Percentiles rank a stretch among this genome's conserved stretches.
Conservation (phyloP, 2,329 filamentous ascomycete species). For the Aspergillus glaucus region DNA sequence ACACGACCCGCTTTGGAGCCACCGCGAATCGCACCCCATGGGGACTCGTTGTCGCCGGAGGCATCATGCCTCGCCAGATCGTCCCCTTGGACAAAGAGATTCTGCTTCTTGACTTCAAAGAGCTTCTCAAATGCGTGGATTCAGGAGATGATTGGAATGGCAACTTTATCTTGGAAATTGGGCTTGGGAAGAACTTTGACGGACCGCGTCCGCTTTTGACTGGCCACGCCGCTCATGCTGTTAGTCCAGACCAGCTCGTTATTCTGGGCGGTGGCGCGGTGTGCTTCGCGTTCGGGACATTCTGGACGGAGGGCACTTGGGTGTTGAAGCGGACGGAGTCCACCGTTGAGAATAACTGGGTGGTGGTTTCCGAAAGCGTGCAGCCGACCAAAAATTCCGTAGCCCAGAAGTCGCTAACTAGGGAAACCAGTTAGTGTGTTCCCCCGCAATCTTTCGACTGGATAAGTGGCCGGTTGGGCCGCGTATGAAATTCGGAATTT, state of each 20-base stretch:
- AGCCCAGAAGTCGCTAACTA: slow-evolving; percentile 2
- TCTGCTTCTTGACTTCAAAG: slow-evolving; percentile 30
- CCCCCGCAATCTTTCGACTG: slow-evolving; percentile 63
- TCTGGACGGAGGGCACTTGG: slow-evolving; percentile 64
- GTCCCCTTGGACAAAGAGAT: slow-evolving; percentile 49
- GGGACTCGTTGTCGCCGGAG: slow-evolving; percentile 48
- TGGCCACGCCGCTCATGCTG: slow-evolving; percentile 55
- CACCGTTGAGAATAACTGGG: slow-evolving; percentile 26
- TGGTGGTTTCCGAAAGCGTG: slow-evolving; percentile 16
- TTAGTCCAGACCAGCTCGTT: slow-evolving; percentile 47
- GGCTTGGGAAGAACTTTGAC: slow-evolving; percentile 18
- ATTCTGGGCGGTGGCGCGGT: slow-evolving; percentile 75
- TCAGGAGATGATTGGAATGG: slow-evolving; percentile 15
- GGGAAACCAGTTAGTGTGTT: slow-evolving; percentile 61
- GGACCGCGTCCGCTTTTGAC: slow-evolving; percentile 61
- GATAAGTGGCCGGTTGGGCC: slow-evolving; percentile 69
- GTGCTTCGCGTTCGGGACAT: slow-evolving; percentile 86
- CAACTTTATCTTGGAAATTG: slow-evolving; percentile 21
- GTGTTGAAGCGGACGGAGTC: slow-evolving; percentile 32
- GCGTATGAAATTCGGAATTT: slow-evolving; percentile 86
- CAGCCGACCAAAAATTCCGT: slow-evolving; percentile 7
- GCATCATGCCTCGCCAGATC: slow-evolving; percentile 37
- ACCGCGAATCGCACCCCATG: slow-evolving; percentile 41
- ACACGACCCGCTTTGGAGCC: slow-evolving; percentile 46
- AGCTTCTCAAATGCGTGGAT: slow-evolving; percentile 13